Evolutionary conservation across 179 eudicot species (phyloP).

Genomic region (Dionaea muscipula): DNA sequence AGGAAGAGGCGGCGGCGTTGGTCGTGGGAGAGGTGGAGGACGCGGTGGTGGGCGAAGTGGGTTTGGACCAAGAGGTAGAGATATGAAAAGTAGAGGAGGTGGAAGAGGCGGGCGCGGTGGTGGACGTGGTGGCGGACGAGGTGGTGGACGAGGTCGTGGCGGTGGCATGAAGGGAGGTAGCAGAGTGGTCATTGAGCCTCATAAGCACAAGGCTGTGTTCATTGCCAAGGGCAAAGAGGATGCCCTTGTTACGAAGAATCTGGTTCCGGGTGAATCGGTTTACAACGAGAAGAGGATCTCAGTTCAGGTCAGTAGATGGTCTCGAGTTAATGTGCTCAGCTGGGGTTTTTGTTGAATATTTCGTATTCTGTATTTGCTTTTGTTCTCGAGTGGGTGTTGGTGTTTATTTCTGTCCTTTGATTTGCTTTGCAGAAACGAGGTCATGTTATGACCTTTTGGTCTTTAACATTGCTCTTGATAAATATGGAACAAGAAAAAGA

Average conservation of each 20-base stretch:
- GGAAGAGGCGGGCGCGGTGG: conserved; percentile 17
- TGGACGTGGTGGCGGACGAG: conserved; percentile 23
- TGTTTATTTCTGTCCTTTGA: too few relatives aligned
- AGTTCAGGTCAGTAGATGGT: conserved; percentile 45
- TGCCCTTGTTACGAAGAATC: conserved; percentile 69
- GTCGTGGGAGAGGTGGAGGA: neutral
- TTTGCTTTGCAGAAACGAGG: too few relatives aligned
- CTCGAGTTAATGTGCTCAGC: neutral
- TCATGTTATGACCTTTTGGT: too few relatives aligned
- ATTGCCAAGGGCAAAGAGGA: conserved; percentile 87
- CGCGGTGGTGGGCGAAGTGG: conserved; percentile 10
- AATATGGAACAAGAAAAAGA: too few relatives aligned
- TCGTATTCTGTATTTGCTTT: neutral
- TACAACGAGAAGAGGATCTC: conserved; percentile 79
- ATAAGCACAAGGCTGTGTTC: conserved; percentile 77
- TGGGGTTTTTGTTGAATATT: neutral
- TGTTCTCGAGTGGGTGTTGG: too few relatives aligned
- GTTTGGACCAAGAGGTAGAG: conserved; percentile 5
- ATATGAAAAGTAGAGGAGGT: conserved; percentile 5
- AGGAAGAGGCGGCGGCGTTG: neutral
- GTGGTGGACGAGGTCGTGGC: conserved; percentile 30
- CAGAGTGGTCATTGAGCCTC: conserved; percentile 66
- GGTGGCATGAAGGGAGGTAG: conserved; percentile 82
- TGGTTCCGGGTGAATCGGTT: conserved; percentile 85
- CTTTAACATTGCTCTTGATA: too few relatives aligned